Base-by-base conservation (phyloP, 805 yeast species). In the Pichia paraexigua region DNA sequence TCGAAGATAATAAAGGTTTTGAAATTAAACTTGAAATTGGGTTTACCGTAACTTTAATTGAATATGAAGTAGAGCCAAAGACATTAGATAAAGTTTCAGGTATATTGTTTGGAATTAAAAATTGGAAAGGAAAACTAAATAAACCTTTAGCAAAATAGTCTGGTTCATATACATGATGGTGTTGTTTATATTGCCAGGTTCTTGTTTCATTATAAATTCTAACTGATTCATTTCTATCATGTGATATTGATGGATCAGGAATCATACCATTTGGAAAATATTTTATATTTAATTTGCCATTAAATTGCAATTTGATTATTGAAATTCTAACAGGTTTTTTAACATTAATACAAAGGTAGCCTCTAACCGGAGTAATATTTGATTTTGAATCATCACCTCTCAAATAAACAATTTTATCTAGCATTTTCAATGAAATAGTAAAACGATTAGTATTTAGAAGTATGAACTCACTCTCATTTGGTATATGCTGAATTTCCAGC, bases 91-190 rank as follows among this genome's bases (percentile, higher is more conserved):
- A 40, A 6, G 66, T 56, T 41, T 61, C 62, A 12, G 69, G 67
- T 20, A 53, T 48, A 9, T 46, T 25, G 21, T 55, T 52, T n/a
- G 59, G 58, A 9, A 64, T 30, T 8, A 59, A 50, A 43, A 65
- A 65, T 49, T 61, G 60, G 48, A 65, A 65, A 15, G 65, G 63
- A 45, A 60, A 59, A 24, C 59, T 56, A 40, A 64, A 61, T 17
- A 35, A 40, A 12, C 67, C 67, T 10, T 53, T 56, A 9, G 49
- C 20, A 25, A 59, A 53, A 24, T 28, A 43, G 20, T 51, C 53
- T 15, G 49, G 28, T 41, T 51, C 53, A 12, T 46, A 45, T 17
- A 47, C 50, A 30, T 47, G 44, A 41, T 52, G 47, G 22, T 52
- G 45, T 28, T 17, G 44, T 46, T 47, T 47, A 45, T 52, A 52